phyloP scores from a whole-genome alignment of 1,284 basidiomycete species.

The Malassezia equina region DNA sequence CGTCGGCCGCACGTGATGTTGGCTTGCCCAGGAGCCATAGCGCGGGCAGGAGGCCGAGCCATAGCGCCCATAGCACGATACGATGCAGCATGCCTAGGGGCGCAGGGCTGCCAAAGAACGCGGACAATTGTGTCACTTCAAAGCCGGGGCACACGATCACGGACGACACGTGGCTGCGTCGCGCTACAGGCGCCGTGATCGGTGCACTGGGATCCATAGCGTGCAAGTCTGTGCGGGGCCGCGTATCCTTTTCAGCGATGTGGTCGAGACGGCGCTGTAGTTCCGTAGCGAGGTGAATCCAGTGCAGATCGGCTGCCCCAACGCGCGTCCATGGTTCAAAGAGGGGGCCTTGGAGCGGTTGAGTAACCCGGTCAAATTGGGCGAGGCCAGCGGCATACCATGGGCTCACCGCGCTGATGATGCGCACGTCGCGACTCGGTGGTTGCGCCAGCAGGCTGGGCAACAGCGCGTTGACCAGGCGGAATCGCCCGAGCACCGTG shows the following conservation, averaged over 20 bases:
- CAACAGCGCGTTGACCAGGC: constrained; percentile 34
- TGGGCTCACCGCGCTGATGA: constrained; percentile 31
- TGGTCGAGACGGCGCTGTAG: constrained; percentile 32
- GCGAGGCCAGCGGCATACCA: constrained; percentile 35
- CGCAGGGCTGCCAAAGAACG: neutral
- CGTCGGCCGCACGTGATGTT: constrained; percentile 24
- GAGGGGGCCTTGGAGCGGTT: constrained; percentile 7
- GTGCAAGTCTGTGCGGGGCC: constrained; percentile 27
- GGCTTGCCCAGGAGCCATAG: constrained; percentile 29
- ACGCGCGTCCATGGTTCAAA: constrained; percentile 18
- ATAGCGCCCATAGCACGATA: constrained; percentile 13
- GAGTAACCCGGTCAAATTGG: constrained; percentile 20
- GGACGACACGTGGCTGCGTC: constrained; percentile 29
- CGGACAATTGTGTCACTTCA: constrained; percentile 21
- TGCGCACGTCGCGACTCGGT: constrained; percentile 30
- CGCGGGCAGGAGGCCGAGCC: constrained; percentile 20
- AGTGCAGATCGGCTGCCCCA: constrained; percentile 25
- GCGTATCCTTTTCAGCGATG: constrained; percentile 31
- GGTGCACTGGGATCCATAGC: constrained; percentile 22
- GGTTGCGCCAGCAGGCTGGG: constrained; percentile 31
- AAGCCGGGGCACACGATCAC: constrained; percentile 42
- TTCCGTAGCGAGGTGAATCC: constrained; percentile 27
- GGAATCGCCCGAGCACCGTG: constrained; percentile 30
- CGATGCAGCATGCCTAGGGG: constrained; percentile 2
- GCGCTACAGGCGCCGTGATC: neutral